Evolutionary conservation across 2,329 filamentous ascomycete genomes (phyloP).

Genomic region (Curvularia eragrostidis): DNA sequence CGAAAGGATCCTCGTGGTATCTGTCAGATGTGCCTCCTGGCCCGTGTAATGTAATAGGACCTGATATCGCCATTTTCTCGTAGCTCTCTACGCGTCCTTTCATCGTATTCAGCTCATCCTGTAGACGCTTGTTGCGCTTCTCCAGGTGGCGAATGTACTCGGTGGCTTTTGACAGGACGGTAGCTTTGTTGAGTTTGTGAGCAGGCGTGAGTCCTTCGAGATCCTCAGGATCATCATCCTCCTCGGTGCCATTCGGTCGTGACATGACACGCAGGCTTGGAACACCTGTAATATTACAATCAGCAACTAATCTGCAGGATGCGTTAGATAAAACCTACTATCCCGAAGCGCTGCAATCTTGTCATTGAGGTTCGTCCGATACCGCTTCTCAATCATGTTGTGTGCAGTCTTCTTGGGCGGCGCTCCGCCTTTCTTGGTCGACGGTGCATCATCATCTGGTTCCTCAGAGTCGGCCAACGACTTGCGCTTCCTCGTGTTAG

Average conservation of each 20-base stretch:
- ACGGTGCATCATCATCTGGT: constrained; percentile 62
- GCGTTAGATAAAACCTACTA: constrained; percentile 55
- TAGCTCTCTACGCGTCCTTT: constrained; percentile 71
- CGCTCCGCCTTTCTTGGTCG: constrained; percentile 59
- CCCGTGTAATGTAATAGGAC: constrained; percentile 49
- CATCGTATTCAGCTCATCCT: constrained; percentile 80
- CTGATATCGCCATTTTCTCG: constrained; percentile 73
- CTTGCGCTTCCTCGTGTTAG: constrained; percentile 47
- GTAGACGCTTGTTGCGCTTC: constrained; percentile 81
- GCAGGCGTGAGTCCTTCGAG: constrained; percentile 73
- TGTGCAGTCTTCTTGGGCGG: constrained; percentile 89
- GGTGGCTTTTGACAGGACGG: constrained; percentile 91
- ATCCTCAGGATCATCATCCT: constrained; percentile 82
- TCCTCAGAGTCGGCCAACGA: constrained; percentile 62
- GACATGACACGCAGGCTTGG: constrained; percentile 86
- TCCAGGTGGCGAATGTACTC: constrained; percentile 96
- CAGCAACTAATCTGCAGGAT: background rate
- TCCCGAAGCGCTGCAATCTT: constrained; percentile 93
- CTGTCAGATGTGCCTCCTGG: constrained; percentile 46
- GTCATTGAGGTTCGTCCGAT: constrained; percentile 94
- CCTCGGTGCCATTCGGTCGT: constrained; percentile 64
- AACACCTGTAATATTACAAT: constrained; percentile 55
- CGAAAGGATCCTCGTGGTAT: constrained; percentile 50
- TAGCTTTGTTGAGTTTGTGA: constrained; percentile 98
- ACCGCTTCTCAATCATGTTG: constrained; percentile 98